Percentiles rank a stretch among this genome's conserved stretches.
Conservation (phyloP, 2,329 filamentous ascomycete species). For the Cladosporium sphaerospermum region DNA sequence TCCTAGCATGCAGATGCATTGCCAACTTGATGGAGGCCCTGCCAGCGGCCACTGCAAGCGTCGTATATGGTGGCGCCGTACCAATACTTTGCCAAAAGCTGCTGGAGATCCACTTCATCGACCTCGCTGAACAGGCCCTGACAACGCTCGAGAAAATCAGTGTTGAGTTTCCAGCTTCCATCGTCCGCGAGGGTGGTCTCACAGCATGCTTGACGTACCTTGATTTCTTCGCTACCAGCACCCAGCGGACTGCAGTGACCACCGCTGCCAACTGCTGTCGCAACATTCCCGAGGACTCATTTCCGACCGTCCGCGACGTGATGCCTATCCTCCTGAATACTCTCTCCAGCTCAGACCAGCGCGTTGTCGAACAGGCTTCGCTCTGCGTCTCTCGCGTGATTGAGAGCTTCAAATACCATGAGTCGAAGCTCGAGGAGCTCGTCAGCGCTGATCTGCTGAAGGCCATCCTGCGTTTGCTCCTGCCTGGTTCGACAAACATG, state of each 20-base stretch:
- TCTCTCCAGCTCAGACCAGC: constrained; percentile 84
- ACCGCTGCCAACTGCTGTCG: constrained; percentile 98
- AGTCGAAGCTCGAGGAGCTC: constrained; percentile 83
- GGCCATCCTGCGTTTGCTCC: constrained; percentile 76
- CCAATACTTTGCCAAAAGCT: constrained; percentile 92
- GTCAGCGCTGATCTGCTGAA: constrained; percentile 82
- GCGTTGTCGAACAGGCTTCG: constrained; percentile 93
- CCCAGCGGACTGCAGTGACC: constrained; percentile 91
- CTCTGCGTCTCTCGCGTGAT: constrained; percentile 93
- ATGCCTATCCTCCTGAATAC: constrained; percentile 95
- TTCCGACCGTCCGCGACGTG: constrained; percentile 83
- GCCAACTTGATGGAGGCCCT: constrained; percentile 97
- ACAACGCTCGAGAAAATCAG: constrained; percentile 98
- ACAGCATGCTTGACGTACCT: constrained; percentile 94
- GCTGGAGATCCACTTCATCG: constrained; percentile 93
- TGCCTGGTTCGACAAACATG: constrained; percentile 91
- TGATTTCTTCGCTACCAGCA: constrained; percentile 96
- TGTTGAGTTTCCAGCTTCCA: constrained; percentile 87
- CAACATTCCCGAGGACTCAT: constrained; percentile 91
- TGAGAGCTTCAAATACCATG: constrained; percentile 89
- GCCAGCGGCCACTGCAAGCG: constrained; percentile 84
- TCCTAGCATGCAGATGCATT: constrained; percentile 88
- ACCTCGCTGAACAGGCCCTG: constrained; percentile 91
- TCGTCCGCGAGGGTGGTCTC: constrained; percentile 90
- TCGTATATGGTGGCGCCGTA: constrained; percentile 95